phyloP scores from a whole-genome alignment of 176 grass and related monocot genomes.

The Chrysopogon serrulatus region DNA sequence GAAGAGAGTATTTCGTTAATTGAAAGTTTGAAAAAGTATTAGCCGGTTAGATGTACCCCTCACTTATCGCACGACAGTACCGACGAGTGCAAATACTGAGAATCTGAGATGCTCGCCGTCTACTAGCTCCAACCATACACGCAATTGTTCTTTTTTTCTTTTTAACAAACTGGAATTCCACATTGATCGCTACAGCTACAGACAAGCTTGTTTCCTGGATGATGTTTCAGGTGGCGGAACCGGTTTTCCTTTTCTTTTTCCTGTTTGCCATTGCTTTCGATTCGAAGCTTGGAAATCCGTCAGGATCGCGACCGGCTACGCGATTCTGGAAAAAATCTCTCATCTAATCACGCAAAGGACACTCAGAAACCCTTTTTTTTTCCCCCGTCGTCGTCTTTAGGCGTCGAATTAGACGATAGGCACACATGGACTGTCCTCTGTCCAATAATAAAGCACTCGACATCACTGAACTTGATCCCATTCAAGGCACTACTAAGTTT shows the following conservation, averaged over 20 bases:
- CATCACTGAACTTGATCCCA: background rate
- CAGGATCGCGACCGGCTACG: background rate
- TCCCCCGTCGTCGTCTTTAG: background rate
- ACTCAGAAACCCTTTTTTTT: background rate
- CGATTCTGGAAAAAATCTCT: background rate
- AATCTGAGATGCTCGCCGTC: background rate
- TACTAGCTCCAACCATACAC: background rate
- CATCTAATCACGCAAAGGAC: background rate
- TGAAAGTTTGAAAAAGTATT: too few species aligned
- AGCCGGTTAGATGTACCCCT: background rate
- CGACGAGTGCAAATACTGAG: background rate
- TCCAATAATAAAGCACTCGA: background rate
- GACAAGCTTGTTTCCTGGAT: slow-evolving; percentile 24
- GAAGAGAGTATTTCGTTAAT: too few species aligned
- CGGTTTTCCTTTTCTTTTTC: background rate
- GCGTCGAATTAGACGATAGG: background rate
- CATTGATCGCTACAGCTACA: background rate
- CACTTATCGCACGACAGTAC: background rate
- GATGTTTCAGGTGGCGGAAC: background rate
- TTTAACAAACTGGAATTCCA: background rate
- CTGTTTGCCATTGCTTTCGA: background rate
- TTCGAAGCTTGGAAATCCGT: background rate
- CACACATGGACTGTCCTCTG: background rate
- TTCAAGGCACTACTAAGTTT: background rate
- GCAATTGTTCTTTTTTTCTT: background rate